Evolutionary conservation across 176 grass and related monocot genomes (phyloP), one percentile per base, ranked within the genome.

Genomic region (Oryza longistaminata): DNA sequence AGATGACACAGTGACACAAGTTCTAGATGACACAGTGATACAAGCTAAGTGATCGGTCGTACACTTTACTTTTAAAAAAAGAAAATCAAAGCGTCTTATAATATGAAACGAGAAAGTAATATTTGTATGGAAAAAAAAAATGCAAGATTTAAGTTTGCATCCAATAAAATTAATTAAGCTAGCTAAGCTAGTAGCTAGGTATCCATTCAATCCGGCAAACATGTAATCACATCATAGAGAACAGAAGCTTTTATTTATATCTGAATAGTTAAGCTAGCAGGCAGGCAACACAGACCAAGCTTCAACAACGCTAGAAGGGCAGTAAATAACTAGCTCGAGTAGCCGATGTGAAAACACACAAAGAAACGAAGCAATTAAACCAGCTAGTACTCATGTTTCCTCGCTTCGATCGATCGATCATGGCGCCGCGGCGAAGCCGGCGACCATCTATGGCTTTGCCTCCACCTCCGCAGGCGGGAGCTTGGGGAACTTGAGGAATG

Each of bases 401-500:
- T 58, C 2, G 17, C 53, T 58, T 9, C 53, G 53, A 58, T 58
- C 53, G 53, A 58, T 58, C 53, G 53, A 58, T 58, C 19, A 58
- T 58, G 52, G 16, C 46, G 10, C 34, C 29, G 29, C 29, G 29
- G 29, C 29, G 29, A 31, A 4, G 11, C 50, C 50, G 5, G 5
- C 5, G 7, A 71, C 72, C 40, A 4, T 73, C 70, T 87, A 81
- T 3, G 77, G 70, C 34, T 81, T 86, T 4, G 34, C 73, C 43
- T 80, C 58, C 40, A 35, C 68, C 29, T 79, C 42, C 9, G 35
- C 60, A 3, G 74, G 65, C 40, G 77, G 85, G 45, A 78, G 70
- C 65, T 78, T 85, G 0, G 16, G 40, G 15, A 55, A 21, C 75
- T 79, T 79, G 39, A 82, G 12, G 66, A 86, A 86, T 2, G 84